phyloP scores from a whole-genome alignment of 2,329 filamentous ascomycete genomes.

The Cercospora janseana region DNA sequence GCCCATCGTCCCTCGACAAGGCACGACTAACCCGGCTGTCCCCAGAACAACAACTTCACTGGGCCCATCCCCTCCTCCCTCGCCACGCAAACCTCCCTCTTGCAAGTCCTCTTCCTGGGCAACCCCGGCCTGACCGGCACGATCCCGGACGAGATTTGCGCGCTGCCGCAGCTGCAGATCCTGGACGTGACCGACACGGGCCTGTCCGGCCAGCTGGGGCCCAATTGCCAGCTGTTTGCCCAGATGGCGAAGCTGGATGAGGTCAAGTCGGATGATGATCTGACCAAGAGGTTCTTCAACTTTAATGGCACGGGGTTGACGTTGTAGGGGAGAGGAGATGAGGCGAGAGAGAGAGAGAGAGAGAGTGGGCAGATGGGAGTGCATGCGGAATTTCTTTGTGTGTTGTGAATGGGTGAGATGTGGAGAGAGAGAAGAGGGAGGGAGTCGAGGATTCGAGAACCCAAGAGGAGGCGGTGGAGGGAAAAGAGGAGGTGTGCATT shows the following conservation, averaged over 20 bases:
- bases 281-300: background rate
- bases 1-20: background rate
- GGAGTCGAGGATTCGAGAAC: too few species aligned
- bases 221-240: constrained; percentile 13
- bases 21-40: background rate
- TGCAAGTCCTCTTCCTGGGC: constrained; percentile 13
- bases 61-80: constrained; percentile 16
- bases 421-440: too few species aligned
- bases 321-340: background rate
- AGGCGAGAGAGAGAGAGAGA: too few species aligned
- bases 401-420: too few species aligned
- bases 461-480: too few species aligned
- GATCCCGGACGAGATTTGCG: constrained; percentile 20
- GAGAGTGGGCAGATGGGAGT: too few species aligned
- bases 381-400: too few species aligned
- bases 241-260: background rate
- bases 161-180: constrained; percentile 11
- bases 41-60: constrained; percentile 19
- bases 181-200: constrained; percentile 17
- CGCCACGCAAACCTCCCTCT: constrained; percentile 1
- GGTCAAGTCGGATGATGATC: background rate
- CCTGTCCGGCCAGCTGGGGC: constrained; percentile 15
- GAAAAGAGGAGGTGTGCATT: too few species aligned
- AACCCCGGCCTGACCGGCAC: constrained; percentile 15
- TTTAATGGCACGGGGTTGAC: constrained; percentile 4